Base-by-base conservation (phyloP, 495 filamentous ascomycete genomes). In the Daldinia loculata region DNA sequence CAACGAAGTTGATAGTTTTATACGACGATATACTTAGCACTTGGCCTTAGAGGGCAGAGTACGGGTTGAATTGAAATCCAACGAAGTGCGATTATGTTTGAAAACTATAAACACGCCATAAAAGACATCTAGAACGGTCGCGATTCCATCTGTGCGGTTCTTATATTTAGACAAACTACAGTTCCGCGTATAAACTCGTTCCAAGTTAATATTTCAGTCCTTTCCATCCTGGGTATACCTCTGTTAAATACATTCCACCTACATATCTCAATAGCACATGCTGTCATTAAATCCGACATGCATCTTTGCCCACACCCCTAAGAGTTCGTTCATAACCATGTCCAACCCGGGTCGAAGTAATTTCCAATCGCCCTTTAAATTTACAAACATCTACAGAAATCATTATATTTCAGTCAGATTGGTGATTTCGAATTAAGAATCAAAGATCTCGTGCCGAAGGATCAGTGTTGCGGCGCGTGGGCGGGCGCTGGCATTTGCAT, bases 401-500 rank as follows among this genome's bases (percentile, higher is more conserved):
- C 43, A 24, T 48, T 24, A 45, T 45, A 45, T 45, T 3, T 22
- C 1, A 22, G 22, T 12, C 12, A 22, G 12, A 1, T 15, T 6
- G 6, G 14, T 43, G 4, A 17, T 14, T 64, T 15, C 15, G 12
- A 24, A 45, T 53, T 30, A 15, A 30, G 14, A 53, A 5, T 26
- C 12, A 7, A 48, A 48, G n/a, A 34, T 24, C 4, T 0, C 0
- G 7, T 12, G 15, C 32, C 22, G 19, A 57, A 19, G 3, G 15
- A 29, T 60, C 14, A 60, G 3, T 26, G 36, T 11, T 60, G 56
- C 5, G 65, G 66, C 41, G 71, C 65, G 58, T 76, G 70, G 1
- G 58, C 30, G 17, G 63, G 69, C 2, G 50, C 39, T 2, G 72
- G 72, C 72, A 77, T 69, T 12, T 75, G 69, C 76, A 78, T 78